phyloP scores from a whole-genome alignment of 1,139 yeast species.

The Suhomyces bolitotheri region DNA sequence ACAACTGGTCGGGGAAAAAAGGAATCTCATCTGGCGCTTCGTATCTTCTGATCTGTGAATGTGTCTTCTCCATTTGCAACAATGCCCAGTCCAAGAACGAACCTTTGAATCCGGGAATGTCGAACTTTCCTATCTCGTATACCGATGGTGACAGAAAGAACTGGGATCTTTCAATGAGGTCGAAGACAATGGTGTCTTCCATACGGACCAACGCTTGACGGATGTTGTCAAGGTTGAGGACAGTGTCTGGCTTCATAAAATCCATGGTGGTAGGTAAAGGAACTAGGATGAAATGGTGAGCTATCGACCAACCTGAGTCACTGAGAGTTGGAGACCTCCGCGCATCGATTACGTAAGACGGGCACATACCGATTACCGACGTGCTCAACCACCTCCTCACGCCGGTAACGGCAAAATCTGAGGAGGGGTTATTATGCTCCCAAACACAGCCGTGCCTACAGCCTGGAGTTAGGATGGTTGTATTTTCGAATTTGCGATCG shows the following conservation, averaged over 20 bases:
- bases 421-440: no score
- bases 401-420: no score
- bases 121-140: slow-evolving; percentile 58
- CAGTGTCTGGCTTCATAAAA: slow-evolving; percentile 80
- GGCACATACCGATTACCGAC: background rate
- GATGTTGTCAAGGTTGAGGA: slow-evolving; percentile 75
- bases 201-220: slow-evolving; percentile 82
- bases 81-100: slow-evolving; percentile 87
- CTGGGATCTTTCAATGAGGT: slow-evolving; percentile 89
- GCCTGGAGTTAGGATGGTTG: no score
- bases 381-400: no score
- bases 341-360: slow-evolving; percentile 2
- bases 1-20: slow-evolving; percentile 71
- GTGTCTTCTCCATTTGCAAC: slow-evolving; percentile 71
- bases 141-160: slow-evolving; percentile 76
- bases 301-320: background rate
- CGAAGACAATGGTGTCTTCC: slow-evolving; percentile 96
- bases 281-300: background rate
- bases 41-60: slow-evolving; percentile 83
- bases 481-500: no score
- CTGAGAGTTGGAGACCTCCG: no score
- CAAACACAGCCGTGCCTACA: no score
- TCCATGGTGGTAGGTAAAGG: slow-evolving; percentile 60
- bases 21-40: slow-evolving; percentile 97
- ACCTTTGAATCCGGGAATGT: slow-evolving; percentile 70